Evolutionary conservation across 2,329 filamentous ascomycete species (phyloP), one percentile per base, ranked within the genome.

Genomic region (Penicillium sp.): DNA sequence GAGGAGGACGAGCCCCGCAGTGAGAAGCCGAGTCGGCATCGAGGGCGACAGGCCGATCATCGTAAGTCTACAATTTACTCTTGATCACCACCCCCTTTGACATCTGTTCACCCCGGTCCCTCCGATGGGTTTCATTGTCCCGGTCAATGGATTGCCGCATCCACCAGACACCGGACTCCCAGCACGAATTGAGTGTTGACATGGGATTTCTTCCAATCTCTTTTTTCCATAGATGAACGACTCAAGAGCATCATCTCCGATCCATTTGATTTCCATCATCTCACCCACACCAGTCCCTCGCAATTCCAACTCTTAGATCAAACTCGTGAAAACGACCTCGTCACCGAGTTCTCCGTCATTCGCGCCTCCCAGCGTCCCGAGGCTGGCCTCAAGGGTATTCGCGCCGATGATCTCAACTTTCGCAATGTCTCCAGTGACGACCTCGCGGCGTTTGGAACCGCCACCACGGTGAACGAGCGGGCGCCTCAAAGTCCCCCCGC

Each of bases 241-340:
- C 47, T 72, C 45, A 79, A 78, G 61, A 67, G 66, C 37, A 68
- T 70, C 48, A 84, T 84, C 45, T 84, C 81, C 0, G 75, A 75
- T 48, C 81, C 81, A 1, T 84, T 81, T 63, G 78, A 82, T 56
- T 84, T 84, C 59, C 79, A 83, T 52, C 81, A 84, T 58, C 65
- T 84, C 45, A 79, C 79, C 33, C 80, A 84, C 59, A 80, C 80
- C 27, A 75, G 76, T 47, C 74, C 76, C 25, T 65, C 75, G 25
- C 76, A 83, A 47, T 73, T 82, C 47, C 72, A 76, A 29, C 69
- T 69, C 4, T 65, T 83, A 18, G 74, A 79, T 35, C 73, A 72
- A 32, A 69, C 76, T 9, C 72, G 75, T 45, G 72, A 77, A 47
- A 69, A 73, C 48, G 74, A 80, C 28, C 66, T 82, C 18, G 73